Evolutionary conservation across 1,284 basidiomycete genomes (phyloP), one percentile per base, ranked within the genome.

Genomic region (Ceraceosorus guamensis): DNA sequence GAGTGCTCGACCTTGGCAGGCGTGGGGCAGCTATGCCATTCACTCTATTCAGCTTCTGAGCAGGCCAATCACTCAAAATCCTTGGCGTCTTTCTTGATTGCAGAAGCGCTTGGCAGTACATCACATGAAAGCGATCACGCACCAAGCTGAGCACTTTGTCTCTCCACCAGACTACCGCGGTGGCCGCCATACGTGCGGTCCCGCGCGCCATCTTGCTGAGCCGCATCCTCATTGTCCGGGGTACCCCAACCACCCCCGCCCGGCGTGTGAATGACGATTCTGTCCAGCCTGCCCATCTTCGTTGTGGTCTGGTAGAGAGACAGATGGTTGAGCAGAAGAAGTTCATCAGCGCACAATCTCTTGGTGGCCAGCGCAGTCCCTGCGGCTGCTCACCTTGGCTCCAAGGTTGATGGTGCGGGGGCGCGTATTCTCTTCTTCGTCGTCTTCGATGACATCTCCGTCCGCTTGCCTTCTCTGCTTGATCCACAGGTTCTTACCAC

Each of bases 161-260:
- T 24, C 24, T 24, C 24, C 24, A 24, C 24, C 24, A 24, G 24
- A 24, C 24, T 24, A 24, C 24, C 24, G 24, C 24, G 24, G 2
- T 24, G 24, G 24, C 24, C 24, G 24, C 24, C 24, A 24, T 24
- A 24, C 24, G 24, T 24, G 24, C 3, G 24, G 24, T 24, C 24
- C 24, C 24, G 24, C 24, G 24, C 24, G 24, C 24, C 24, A 24
- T 24, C 24, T 24, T 24, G 24, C 24, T 24, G 24, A 24, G 24
- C 24, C 24, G 24, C 24, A 24, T 24, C 35, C 6, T 47, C 43
- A 16, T 39, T 41, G n/a, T 10, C 31, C 6, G 61, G 53, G n/a
- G 56, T 47, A 1, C 91, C 91, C 88, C 88, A 96, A 1, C 85
- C 92, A 3, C 92, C 92, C 5, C 89, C 92, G 1, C 92, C 92